A percentile compares a stretch with the other conserved stretches of the same genome.
Conservation (phyloP, 768 basidiomycete genomes). For the Termitomyces heimii region DNA sequence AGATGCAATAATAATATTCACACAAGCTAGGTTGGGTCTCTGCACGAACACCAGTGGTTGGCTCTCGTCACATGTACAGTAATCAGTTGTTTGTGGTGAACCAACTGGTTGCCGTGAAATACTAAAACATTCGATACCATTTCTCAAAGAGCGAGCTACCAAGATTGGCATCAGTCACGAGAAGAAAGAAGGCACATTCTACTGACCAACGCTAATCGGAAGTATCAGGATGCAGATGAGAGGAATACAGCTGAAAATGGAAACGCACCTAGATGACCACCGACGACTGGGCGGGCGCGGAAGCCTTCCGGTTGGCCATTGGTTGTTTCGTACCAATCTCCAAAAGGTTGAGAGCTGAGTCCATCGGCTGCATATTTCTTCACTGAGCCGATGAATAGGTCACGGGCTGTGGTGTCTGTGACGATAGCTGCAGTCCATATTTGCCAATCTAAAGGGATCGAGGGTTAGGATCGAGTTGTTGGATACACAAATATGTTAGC, state of each 20-base stretch:
- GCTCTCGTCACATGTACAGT: background rate
- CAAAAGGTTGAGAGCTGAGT: constrained; percentile 31
- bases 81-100: no score
- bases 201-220: constrained; percentile 5
- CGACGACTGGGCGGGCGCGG: constrained; percentile 55
- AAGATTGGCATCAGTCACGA: background rate
- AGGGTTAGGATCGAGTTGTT: background rate
- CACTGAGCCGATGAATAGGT: constrained; percentile 46
- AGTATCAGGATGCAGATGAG: background rate
- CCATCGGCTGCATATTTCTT: constrained; percentile 46
- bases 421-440: constrained; percentile 52
- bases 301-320: constrained; percentile 44
- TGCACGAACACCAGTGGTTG: background rate
- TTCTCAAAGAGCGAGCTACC: constrained; percentile 4
- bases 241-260: background rate
- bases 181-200: background rate
- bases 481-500: background rate
- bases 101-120: background rate
- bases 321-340: constrained; percentile 54
- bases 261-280: constrained; percentile 45
- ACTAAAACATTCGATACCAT: background rate
- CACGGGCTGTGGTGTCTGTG: constrained; percentile 37
- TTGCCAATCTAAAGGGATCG: constrained; percentile 42
- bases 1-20: background rate
- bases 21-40: background rate